These are phyloP conservation scores for Euclidium syriacum DNA, from an alignment of 345 rosid species.

Conservation along the genomic window DNA sequence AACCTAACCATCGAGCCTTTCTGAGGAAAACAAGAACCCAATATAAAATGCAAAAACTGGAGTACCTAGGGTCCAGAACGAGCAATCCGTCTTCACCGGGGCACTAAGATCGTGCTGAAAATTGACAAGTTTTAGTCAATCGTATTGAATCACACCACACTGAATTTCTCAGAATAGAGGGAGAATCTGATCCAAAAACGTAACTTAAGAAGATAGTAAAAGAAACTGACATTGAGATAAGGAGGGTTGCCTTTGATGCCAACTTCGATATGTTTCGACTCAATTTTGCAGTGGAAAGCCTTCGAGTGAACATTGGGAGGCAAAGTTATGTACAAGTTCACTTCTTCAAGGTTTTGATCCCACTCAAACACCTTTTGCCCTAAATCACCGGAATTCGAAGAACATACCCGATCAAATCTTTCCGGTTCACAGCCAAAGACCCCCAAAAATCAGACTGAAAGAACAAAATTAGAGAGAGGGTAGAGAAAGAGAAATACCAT, in stretches of 20 bases:
- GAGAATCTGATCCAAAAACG: background rate
- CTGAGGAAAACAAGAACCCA: background rate
- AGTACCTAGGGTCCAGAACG: slow-evolving; percentile 87
- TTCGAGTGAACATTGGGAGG: slow-evolving; percentile 70
- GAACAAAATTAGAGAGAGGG: background rate
- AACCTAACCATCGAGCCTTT: background rate
- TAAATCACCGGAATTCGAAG: slow-evolving; percentile 17
- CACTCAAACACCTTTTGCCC: slow-evolving; percentile 83
- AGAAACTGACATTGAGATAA: slow-evolving; percentile 63
- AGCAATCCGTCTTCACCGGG: slow-evolving; percentile 84
- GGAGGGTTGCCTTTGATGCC: slow-evolving; percentile 98
- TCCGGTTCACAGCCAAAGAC: background rate
- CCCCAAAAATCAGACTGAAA: background rate
- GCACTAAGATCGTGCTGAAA: slow-evolving; percentile 65
- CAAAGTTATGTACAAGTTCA: slow-evolving; percentile 62
- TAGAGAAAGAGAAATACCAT: slow-evolving; percentile 12
- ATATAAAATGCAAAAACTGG: background rate
- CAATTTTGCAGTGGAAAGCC: slow-evolving; percentile 75
- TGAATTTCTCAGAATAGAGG: background rate
- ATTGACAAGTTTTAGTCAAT: background rate
- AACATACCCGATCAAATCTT: slow-evolving; percentile 2
- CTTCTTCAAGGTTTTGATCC: slow-evolving; percentile 94
- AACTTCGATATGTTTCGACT: slow-evolving; percentile 77
- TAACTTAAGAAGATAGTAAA: slow-evolving; percentile 6
- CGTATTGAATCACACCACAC: background rate